Evolutionary conservation across 495 filamentous ascomycete genomes (phyloP), one percentile per base, ranked within the genome.

Genomic region (Penicillium goetzii): DNA sequence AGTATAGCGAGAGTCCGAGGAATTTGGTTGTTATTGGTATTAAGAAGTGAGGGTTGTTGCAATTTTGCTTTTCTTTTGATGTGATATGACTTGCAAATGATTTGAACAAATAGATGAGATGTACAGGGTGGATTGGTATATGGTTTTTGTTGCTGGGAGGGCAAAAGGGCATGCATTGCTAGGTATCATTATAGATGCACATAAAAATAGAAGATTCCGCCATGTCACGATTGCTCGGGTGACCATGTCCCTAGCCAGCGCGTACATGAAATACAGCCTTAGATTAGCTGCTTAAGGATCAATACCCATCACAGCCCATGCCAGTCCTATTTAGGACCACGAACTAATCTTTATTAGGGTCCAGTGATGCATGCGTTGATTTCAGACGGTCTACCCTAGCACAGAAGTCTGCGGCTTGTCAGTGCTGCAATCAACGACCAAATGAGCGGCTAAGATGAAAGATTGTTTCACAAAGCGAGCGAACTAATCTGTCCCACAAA

Each of bases 1-100:
- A 95, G 63, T 97, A 96, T 76, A 74, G 78, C n/a, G 72, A 88
- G 76, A 97, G 92, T 75, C 96, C 90, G 38, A 84, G 93, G 66
- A 99, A 96, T 76, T 75, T 94, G 68, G 95, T 91, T 49, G 89
- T 96, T 19, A 93, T 95, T 55, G 95, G 95, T 15, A 82, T 97
- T 36, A 97, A 97, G 76, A 86, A 84, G 68, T 87, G 71, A 73
- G 50, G n/a, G 40, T 61, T 51, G 40, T 61, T 51, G 12, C 12
- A 40, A 25, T 25, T 52, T 12, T 17, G 47, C 1, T 11, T 26
- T 26, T 51, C 19, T 30, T 33, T 15, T 52, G 17, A 59, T 59
- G 58, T 51, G 58, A 52, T 50, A 59, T 40, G 58, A 52, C n/a
- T 45, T 60, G 34, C 33, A 26, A 26, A 45, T 40, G 59, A 43